Percentiles rank a stretch among this genome's conserved stretches.
Evolutionary conservation across 176 grass and related monocot genomes (phyloP).

Genomic region (Neostapfia colusana): DNA sequence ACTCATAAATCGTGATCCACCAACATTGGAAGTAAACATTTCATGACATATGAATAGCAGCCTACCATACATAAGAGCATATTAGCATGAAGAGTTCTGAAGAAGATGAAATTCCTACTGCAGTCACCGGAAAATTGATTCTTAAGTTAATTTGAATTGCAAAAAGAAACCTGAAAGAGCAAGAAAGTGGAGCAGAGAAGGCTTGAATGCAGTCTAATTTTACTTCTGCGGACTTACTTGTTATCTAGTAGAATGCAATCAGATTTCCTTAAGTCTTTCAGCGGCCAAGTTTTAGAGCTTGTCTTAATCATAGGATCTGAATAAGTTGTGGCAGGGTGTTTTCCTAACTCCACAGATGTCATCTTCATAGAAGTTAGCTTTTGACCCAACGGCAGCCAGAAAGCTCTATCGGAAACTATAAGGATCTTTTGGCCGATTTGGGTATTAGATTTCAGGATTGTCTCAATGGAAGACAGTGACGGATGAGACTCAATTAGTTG

Average conservation of each 20-base stretch:
- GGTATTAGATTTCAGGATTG: conserved; percentile 49
- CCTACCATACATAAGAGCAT: background rate
- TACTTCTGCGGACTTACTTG: conserved; percentile 50
- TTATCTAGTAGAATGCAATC: conserved; percentile 61
- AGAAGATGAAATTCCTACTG: conserved; percentile 11
- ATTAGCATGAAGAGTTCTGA: conserved; percentile 17
- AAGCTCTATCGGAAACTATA: conserved; percentile 58
- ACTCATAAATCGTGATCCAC: background rate
- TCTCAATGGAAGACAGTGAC: conserved; percentile 53
- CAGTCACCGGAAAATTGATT: conserved; percentile 13
- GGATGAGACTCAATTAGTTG: conserved; percentile 60
- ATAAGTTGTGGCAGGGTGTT: conserved; percentile 32
- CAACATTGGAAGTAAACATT: background rate
- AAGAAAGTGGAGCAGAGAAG: background rate
- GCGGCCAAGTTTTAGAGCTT: conserved; percentile 38
- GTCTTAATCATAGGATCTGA: conserved; percentile 27
- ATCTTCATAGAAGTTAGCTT: conserved; percentile 66
- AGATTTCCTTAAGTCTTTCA: conserved; percentile 42
- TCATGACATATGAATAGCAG: background rate
- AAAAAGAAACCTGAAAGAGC: conserved; percentile 13
- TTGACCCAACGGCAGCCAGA: conserved; percentile 62
- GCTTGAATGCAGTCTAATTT: background rate
- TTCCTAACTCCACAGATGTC: conserved; percentile 40
- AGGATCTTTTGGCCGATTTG: conserved; percentile 48
- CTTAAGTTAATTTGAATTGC: conserved; percentile 28